phyloP scores from a whole-genome alignment of 305 asterid genomes.

The Striga hermonthica region DNA sequence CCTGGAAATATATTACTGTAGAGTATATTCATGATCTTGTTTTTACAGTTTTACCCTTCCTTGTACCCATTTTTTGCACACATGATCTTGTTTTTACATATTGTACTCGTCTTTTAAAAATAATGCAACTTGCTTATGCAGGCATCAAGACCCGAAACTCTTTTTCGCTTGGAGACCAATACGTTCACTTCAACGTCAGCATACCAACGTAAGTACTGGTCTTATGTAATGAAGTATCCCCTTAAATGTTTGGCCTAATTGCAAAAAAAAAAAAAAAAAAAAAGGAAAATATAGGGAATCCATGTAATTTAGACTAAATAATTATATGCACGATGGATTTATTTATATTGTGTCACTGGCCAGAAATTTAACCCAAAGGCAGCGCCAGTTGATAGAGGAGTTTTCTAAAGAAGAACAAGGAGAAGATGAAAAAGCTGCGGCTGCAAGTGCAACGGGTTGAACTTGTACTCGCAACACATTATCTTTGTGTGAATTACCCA shows the following conservation, averaged over 20 bases:
- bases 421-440: conserved; percentile 48
- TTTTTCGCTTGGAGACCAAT: conserved; percentile 67
- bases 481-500: not conserved
- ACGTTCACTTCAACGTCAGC: conserved; percentile 82
- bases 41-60: not conserved
- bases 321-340: conserved; percentile 9
- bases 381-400: conserved; percentile 75
- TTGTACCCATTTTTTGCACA: not conserved
- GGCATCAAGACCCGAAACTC: conserved; percentile 73
- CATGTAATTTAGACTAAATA: not conserved
- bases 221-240: not conserved
- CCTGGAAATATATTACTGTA: not conserved
- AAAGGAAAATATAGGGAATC: not conserved
- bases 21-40: not conserved
- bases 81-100: not conserved
- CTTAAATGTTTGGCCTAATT: not conserved
- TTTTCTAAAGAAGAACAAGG: conserved; percentile 68
- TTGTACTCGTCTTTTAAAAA: not conserved
- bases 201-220: conserved; percentile 65
- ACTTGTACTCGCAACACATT: not conserved
- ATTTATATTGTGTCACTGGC: conserved; percentile 14
- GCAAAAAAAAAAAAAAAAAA: not conserved
- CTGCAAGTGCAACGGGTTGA: conserved; percentile 61
- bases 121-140: conserved; percentile 32
- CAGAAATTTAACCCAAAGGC: conserved; percentile 72